Base-by-base conservation (phyloP, 1,139 yeast genomes). In the Chernovozyma sophiae-reginae region DNA sequence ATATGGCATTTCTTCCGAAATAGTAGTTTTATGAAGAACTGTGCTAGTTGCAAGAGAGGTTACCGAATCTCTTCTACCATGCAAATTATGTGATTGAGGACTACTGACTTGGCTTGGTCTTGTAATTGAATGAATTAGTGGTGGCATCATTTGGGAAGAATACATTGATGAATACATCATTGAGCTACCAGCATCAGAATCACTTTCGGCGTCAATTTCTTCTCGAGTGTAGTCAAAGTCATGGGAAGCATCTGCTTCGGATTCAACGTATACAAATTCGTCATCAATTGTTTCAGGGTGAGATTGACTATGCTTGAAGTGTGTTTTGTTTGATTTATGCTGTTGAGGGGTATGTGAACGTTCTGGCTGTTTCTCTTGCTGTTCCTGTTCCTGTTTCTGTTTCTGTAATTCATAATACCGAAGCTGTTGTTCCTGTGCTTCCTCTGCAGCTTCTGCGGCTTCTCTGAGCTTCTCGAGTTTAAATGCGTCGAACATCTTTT, bases 401-500 rank as follows among this genome's bases (percentile, higher is more conserved):
- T 25, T 8, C 13, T 25, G 7, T 6, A 11, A 25, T 25, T 25
- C 13, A 6, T 25, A 25, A 12, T 25, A 13, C 13, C 13, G n/a
- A 8, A 8, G n/a, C 13, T 28, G 17, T 20, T 17, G 31, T 13
- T 28, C 20, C 19, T 14, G 19, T 10, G 31, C 40, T 13, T 39
- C 37, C 20, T 43, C 36, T 3, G 34, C 38, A 18, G 39, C 29
- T 26, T 36, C 37, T 14, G 41, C 38, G 25, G 42, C 45, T 35
- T 56, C 59, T 34, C 51, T 56, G 15, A 58, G 54, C 32, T 54
- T 58, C 37, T 70, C 74, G 31, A 66, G 45, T 45, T 68, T 68
- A 49, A 61, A 68, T 1, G 64, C 69, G 30, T 76, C 79, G 53
- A 76, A 77, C 82, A 78, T 78, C 48, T 74, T 72, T 47, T 77